Evolutionary conservation across 176 grass and related monocot species (phyloP).

Genomic region (Coix lacrymajobi): DNA sequence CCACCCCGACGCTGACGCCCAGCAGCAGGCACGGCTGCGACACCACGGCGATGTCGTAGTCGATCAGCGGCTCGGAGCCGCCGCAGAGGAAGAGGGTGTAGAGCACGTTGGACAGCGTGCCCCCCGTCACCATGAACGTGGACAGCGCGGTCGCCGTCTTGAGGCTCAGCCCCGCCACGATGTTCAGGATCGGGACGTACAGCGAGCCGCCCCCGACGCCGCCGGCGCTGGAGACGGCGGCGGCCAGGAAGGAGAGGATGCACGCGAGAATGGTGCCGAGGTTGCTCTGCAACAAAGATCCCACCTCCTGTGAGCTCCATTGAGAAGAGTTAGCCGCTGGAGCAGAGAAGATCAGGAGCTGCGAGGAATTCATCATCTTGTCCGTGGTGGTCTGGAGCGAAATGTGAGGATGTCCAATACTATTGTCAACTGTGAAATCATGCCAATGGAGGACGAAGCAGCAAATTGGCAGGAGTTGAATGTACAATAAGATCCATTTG

Average conservation of each 20-base stretch:
- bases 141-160: constrained; percentile 54
- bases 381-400: neutral
- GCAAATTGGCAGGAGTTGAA: neutral
- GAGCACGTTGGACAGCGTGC: constrained; percentile 53
- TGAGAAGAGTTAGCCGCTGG: neutral
- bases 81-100: constrained; percentile 40
- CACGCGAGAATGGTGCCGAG: neutral
- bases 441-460: neutral
- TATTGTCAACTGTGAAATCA: neutral
- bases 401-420: neutral
- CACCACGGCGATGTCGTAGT: constrained; percentile 71
- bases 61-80: constrained; percentile 15
- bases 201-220: neutral
- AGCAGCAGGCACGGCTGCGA: constrained; percentile 76
- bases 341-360: neutral
- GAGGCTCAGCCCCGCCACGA: constrained; percentile 39
- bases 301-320: neutral
- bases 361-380: neutral
- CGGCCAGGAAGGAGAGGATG: constrained; percentile 38
- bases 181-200: neutral
- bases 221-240: constrained; percentile 36
- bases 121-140: constrained; percentile 80
- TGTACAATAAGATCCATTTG: neutral
- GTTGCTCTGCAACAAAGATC: neutral
- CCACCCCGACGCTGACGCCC: constrained; percentile 70